phyloP scores from a whole-genome alignment of 345 rosid genomes.

The Odontarrhena argentea region DNA sequence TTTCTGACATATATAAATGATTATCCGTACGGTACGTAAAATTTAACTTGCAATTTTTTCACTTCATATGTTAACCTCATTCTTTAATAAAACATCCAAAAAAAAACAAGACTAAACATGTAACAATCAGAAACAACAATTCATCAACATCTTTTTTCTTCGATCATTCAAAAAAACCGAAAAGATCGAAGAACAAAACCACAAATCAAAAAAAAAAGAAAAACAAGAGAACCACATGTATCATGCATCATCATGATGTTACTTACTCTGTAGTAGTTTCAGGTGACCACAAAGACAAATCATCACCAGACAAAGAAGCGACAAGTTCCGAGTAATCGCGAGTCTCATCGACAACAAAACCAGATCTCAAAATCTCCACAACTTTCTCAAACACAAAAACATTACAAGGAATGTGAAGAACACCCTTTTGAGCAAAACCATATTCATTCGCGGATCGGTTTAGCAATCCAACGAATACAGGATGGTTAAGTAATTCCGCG shows the following conservation, averaged over 20 bases:
- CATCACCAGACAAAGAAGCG: slow-evolving; percentile 10
- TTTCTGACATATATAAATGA: background rate
- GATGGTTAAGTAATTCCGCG: slow-evolving; percentile 82
- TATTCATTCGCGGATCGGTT: slow-evolving; percentile 86
- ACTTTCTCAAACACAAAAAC: slow-evolving; percentile 72
- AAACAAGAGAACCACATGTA: background rate
- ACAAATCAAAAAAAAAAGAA: background rate
- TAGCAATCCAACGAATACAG: slow-evolving; percentile 65
- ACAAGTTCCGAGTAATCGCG: slow-evolving; percentile 6
- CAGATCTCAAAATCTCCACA: slow-evolving; percentile 69
- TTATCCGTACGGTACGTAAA: slow-evolving; percentile 1
- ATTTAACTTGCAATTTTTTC: background rate
- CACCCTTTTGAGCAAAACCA: slow-evolving; percentile 93
- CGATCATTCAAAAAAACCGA: slow-evolving; percentile 17
- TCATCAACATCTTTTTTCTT: background rate
- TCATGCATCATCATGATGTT: no score
- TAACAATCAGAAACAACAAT: background rate
- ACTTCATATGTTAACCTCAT: background rate
- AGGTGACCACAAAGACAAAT: slow-evolving; percentile 25
- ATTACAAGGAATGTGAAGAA: slow-evolving; percentile 85
- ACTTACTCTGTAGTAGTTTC: slow-evolving; percentile 39
- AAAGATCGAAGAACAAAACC: slow-evolving; percentile 24
- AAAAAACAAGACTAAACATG: no score
- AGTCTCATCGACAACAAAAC: slow-evolving; percentile 46
- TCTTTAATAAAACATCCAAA: no score